phyloP scores from a whole-genome alignment of 2,329 filamentous ascomycete species.

The Talaromyces rugulosus region DNA sequence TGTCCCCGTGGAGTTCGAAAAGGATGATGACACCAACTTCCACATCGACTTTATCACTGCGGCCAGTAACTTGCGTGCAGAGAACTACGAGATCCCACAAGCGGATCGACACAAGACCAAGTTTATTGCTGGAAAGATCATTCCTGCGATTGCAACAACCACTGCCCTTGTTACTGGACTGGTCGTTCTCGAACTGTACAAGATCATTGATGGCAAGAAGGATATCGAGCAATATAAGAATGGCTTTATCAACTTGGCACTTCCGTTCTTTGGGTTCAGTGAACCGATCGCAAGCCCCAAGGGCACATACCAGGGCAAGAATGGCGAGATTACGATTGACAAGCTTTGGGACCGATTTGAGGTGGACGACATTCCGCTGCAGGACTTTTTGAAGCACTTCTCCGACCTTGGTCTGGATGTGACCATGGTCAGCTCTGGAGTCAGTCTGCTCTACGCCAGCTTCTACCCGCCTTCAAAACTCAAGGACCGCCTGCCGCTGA shows the following conservation, averaged over 20 bases:
- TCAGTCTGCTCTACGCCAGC: conserved; percentile 87
- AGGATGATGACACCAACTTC: conserved; percentile 95
- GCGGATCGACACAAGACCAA: conserved; percentile 98
- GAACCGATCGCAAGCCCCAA: conserved; percentile 94
- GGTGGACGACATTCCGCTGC: conserved; percentile 76
- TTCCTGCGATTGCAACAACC: conserved; percentile 95
- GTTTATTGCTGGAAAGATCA: conserved; percentile 99
- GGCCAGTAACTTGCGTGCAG: conserved; percentile 89
- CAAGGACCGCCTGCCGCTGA: conserved; percentile 73
- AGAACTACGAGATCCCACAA: conserved; percentile 94
- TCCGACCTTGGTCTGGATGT: conserved; percentile 74
- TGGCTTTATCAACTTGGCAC: conserved; percentile 90
- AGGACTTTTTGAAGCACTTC: conserved; percentile 79
- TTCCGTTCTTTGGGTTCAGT: conserved; percentile 98
- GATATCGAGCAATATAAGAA: conserved; percentile 99
- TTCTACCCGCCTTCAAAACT: conserved; percentile 83
- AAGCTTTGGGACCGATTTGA: conserved; percentile 99
- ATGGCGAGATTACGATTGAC: conserved; percentile 77
- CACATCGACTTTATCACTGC: conserved; percentile 99
- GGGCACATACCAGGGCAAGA: conserved; percentile 76
- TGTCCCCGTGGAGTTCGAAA: conserved; percentile 92
- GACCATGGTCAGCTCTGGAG: conserved; percentile 94
- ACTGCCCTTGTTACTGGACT: conserved; percentile 93
- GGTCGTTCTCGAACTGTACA: conserved; percentile 89
- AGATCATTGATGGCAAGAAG: conserved; percentile 92